Percentiles rank a stretch among this genome's conserved stretches.
Evolutionary conservation across 176 grass and related monocot species (phyloP).

Genomic region (Zea mays): Zm-B73-REFERENCE-NAM-5.0 NC_050100.1:96302501-96303000

Average conservation of each 20-base stretch:
- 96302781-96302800: neutral
- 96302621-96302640: neutral
- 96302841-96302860: too few species aligned
- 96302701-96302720: neutral
- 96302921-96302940: too few species aligned
- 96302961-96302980: too few species aligned
- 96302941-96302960: too few species aligned
- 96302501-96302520: conserved; percentile 82
- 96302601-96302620: neutral
- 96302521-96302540: conserved; percentile 90
- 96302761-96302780: neutral
- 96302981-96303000: too few species aligned
- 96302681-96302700: neutral
- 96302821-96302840: neutral
- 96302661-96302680: neutral
- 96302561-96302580: conserved; percentile 84
- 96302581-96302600: conserved; percentile 16
- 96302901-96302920: too few species aligned
- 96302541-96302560: conserved; percentile 80
- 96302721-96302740: neutral
- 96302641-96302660: neutral
- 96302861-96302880: too few species aligned
- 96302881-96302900: too few species aligned
- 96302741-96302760: neutral
- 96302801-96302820: neutral